phyloP scores from a whole-genome alignment of 164 flowering plant species.

The Aristolochia contorta region DNA sequence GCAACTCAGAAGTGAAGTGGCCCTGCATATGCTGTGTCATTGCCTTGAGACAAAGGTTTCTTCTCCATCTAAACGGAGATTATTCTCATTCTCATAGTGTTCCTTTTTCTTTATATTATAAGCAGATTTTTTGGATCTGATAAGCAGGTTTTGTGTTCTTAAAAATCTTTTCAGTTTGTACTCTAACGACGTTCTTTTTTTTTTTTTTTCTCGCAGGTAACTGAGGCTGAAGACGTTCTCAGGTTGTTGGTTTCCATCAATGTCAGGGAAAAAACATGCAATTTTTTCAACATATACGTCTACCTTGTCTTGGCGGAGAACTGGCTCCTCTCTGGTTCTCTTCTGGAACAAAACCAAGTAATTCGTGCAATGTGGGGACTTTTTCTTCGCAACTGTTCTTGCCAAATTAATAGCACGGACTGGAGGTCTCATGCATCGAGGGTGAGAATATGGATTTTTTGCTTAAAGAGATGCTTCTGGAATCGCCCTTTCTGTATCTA shows the following conservation, averaged over 20 bases:
- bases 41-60: conserved; percentile 50
- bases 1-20: conserved; percentile 56
- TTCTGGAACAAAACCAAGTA: conserved; percentile 28
- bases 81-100: too few species aligned
- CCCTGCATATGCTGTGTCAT: conserved; percentile 38
- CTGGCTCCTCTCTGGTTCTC: conserved; percentile 46
- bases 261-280: conserved; percentile 53
- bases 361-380: conserved; percentile 47
- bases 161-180: neutral
- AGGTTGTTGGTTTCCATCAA: conserved; percentile 36
- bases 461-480: neutral
- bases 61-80: neutral
- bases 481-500: neutral
- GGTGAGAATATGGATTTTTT: conserved; percentile 26
- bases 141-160: neutral
- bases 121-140: too few species aligned
- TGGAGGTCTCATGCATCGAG: conserved; percentile 67
- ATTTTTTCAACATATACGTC: conserved; percentile 51
- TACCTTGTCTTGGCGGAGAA: conserved; percentile 57
- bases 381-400: conserved; percentile 64
- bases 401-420: conserved; percentile 64
- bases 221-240: conserved; percentile 43
- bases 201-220: too few species aligned
- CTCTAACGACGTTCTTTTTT: neutral
- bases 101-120: too few species aligned